Conservation (phyloP, 164 flowering plant genomes). For the Nelumbo lutea region DNA sequence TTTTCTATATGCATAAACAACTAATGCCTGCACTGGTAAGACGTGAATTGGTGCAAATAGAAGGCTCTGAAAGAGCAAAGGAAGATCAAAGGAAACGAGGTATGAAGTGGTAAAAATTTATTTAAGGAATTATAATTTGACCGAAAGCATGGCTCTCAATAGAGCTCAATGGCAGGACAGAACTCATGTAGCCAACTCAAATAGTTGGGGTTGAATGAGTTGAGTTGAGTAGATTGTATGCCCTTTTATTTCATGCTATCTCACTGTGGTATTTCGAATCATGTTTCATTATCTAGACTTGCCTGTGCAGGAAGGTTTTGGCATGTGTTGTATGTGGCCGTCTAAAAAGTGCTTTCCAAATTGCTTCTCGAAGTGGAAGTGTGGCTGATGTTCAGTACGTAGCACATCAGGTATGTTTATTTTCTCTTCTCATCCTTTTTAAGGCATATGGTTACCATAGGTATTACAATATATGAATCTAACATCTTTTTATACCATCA, state of each 20-base stretch:
- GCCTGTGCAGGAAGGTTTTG: constrained; percentile 75
- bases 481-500: neutral
- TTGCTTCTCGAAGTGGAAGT: constrained; percentile 96
- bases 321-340: constrained; percentile 99
- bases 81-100: no score
- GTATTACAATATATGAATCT: neutral
- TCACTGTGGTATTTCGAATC: neutral
- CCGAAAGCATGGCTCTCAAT: no score
- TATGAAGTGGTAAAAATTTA: no score
- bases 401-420: constrained; percentile 81
- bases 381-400: constrained; percentile 98
- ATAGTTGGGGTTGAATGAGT: no score
- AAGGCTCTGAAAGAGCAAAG: no score
- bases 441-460: neutral
- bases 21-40: no score
- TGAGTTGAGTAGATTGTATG: neutral
- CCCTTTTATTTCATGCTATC: neutral
- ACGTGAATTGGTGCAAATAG: no score
- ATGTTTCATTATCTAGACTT: constrained; percentile 3
- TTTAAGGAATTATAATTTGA: no score
- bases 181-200: no score
- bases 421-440: constrained; percentile 1
- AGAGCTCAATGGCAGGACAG: no score
- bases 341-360: constrained; percentile 92
- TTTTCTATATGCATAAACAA: no score